Base-by-base conservation (phyloP, 805 yeast species). In the Lachancea thermotolerans region DNA sequence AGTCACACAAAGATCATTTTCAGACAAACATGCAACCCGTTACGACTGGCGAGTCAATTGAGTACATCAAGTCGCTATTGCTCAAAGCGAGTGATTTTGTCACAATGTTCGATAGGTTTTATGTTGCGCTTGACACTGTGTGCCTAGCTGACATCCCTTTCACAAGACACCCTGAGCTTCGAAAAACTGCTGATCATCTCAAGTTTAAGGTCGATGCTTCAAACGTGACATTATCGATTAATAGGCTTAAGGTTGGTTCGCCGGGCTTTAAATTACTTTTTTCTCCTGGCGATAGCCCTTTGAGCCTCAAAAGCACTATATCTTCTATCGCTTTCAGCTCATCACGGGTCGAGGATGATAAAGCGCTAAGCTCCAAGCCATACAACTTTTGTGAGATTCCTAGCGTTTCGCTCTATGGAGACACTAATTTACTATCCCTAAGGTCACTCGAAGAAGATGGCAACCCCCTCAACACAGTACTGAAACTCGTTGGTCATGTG, bases 231-330 rank as follows among this genome's bases (percentile, higher is more conserved):
- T 48, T 64, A 2, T 58, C 60, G 29, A 27, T 56, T 10, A 51
- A 56, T 17, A 58, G 68, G 46, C 62, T 63, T 42, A 52, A 50
- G 35, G 52, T 56, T 10, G 59, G 63, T 5, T 64, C 69, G 38
- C 74, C 79, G 1, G 80, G 81, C 2, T 76, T 62, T 50, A 77
- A 75, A 35, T 52, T 76, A 10, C 47, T 62, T 14, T 76, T 67
- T 44, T 57, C 58, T 3, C 62, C 64, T 29, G 57, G 60, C 4
- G 79, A 75, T 45, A 62, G 58, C 15, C 80, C 81, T 1, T 54
- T 67, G 21, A 71, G 69, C 40, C 45, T 66, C 25, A 60, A 69
- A 10, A 32, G 63, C 8, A 67, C 72, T 8, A 41, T 71, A n/a
- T 62, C 74, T 14, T 67, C 71, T 12, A 48, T 70, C 1, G 62